phyloP scores from a whole-genome alignment of 2,329 filamentous ascomycete species.

The Monilinia fructigena region DNA sequence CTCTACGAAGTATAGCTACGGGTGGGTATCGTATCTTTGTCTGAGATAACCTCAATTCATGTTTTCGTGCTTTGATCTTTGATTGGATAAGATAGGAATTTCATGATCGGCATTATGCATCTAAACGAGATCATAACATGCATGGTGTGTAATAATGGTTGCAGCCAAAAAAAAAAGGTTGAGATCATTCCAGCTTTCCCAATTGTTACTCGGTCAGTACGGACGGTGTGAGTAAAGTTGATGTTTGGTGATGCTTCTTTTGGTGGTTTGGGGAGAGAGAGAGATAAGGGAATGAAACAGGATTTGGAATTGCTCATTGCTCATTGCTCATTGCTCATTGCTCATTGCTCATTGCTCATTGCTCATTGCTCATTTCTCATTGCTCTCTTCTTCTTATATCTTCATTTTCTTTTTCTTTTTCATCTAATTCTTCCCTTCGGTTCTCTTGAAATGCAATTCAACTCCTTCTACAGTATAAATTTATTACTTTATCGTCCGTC shows the following conservation, averaged over 20 bases:
- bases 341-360: no score
- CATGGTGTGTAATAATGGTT: conserved; percentile 16
- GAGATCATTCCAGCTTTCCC: conserved; percentile 15
- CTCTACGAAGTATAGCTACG: neutral
- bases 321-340: no score
- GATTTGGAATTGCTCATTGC: no score
- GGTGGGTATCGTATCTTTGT: neutral
- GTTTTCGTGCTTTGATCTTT: neutral
- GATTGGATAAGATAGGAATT: conserved; percentile 11
- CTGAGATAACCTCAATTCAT: neutral
- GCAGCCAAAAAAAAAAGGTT: conserved; percentile 12
- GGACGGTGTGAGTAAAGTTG: neutral
- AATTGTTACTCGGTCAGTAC: neutral
- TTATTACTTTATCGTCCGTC: conserved; percentile 4
- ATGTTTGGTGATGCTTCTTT: neutral
- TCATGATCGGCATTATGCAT: conserved; percentile 18
- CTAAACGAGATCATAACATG: conserved; percentile 20
- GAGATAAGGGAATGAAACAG: neutral
- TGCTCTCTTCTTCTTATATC: neutral
- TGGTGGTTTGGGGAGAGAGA: neutral
- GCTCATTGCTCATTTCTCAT: no score
- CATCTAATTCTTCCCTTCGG: neutral
- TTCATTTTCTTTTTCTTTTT: neutral
- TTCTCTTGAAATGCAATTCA: conserved; percentile 11
- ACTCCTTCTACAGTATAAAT: neutral